Conservation (phyloP, 139 green algal species). For the Ettlia oleoabundans region DNA sequence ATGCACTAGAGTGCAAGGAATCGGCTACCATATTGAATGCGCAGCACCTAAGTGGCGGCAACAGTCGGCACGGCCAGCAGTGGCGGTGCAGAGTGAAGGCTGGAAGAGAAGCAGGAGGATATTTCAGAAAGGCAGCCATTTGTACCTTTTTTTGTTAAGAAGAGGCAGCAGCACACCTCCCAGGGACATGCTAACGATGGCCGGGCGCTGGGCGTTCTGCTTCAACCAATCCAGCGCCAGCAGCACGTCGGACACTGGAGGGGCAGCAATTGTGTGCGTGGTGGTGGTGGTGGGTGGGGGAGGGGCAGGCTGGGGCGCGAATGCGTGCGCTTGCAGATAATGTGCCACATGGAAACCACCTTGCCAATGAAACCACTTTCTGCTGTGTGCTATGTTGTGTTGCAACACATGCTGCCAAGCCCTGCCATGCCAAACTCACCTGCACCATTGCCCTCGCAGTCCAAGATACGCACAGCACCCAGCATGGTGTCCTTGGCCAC, state of each 20-base stretch:
- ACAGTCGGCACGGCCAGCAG: neutral
- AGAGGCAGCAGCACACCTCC: conserved; percentile 19
- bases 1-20: too few relatives aligned
- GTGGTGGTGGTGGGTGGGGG: too few relatives aligned
- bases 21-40: too few relatives aligned
- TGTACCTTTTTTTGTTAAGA: neutral
- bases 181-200: conserved; percentile 71
- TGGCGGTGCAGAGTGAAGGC: neutral
- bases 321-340: too few relatives aligned
- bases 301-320: too few relatives aligned
- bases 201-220: conserved; percentile 58
- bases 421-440: neutral
- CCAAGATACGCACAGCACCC: conserved; percentile 58
- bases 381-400: neutral
- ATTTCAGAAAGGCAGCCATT: neutral
- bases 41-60: too few relatives aligned
- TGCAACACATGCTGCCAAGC: neutral
- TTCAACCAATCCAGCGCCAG: conserved; percentile 73
- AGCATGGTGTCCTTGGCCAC: conserved; percentile 75
- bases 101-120: neutral
- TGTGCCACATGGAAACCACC: too few relatives aligned
- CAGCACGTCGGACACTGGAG: conserved; percentile 52
- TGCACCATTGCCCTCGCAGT: conserved; percentile 64
- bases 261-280: too few relatives aligned
- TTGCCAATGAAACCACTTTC: neutral